These are phyloP conservation scores for Haberlea rhodopensis DNA, from an alignment of 257 asterid species.

Conservation along the genomic window DNA sequence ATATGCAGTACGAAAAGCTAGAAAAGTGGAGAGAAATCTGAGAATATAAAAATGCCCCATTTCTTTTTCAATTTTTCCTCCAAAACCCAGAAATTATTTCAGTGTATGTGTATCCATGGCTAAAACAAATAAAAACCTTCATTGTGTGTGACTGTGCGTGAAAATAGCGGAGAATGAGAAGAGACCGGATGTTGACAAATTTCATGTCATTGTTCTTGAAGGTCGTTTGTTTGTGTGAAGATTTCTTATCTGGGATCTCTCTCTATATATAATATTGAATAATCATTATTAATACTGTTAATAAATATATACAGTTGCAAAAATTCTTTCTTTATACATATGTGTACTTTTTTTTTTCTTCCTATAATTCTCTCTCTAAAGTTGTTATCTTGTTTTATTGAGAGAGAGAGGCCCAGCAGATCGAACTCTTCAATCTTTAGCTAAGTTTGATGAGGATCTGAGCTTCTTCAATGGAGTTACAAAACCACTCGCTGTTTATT, in stretches of 20 bases:
- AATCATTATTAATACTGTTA: conserved; percentile 20
- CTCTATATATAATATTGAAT: no score
- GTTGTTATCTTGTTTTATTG: no score
- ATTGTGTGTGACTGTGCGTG: conserved; percentile 14
- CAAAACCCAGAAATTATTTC: conserved; percentile 45
- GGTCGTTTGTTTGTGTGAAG: conserved; percentile 83
- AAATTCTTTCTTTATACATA: conserved; percentile 13
- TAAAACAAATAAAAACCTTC: not conserved
- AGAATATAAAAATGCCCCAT: conserved; percentile 65
- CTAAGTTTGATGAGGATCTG: conserved; percentile 71
- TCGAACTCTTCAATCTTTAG: conserved; percentile 69
- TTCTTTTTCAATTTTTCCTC: no score
- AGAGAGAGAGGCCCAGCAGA: no score
- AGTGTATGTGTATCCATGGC: conserved; percentile 43
- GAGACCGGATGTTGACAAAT: conserved; percentile 98
- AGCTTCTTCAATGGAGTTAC: conserved; percentile 69
- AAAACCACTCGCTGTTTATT: conserved; percentile 36
- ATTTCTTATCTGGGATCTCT: conserved; percentile 94
- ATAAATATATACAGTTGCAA: conserved; percentile 26
- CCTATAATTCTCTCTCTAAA: no score
- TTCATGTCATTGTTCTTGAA: conserved; percentile 84
- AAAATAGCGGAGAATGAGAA: conserved; percentile 50
- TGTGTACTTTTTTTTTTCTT: no score
- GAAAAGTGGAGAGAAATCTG: conserved; percentile 40
- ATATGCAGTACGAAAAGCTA: conserved; percentile 50